phyloP scores from a whole-genome alignment of 2,329 filamentous ascomycete genomes.

The Pseudogymnoascus sp. region DNA sequence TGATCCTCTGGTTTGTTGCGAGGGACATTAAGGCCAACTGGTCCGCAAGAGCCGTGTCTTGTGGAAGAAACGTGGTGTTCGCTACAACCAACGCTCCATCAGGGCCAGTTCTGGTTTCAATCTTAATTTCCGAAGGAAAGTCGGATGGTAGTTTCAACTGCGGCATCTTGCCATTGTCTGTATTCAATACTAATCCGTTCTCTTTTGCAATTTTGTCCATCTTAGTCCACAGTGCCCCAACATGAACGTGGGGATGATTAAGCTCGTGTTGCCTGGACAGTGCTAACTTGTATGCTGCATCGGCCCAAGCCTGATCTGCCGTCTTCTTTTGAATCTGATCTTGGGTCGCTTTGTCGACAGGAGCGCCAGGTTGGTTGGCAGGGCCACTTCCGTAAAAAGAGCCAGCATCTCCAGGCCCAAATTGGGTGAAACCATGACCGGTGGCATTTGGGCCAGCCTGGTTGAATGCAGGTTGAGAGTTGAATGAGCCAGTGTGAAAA shows the following conservation, averaged over 20 bases:
- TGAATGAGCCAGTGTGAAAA: constrained; percentile 48
- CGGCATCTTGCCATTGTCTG: constrained; percentile 49
- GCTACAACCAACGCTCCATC: constrained; percentile 57
- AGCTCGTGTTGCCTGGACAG: constrained; percentile 51
- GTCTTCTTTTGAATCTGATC: constrained; percentile 59
- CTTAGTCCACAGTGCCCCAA: constrained; percentile 28
- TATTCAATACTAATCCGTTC: constrained; percentile 47
- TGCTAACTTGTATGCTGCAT: constrained; percentile 48
- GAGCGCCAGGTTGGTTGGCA: constrained; percentile 54
- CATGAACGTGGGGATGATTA: constrained; percentile 41
- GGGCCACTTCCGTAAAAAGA: constrained; percentile 58
- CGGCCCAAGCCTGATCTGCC: constrained; percentile 57
- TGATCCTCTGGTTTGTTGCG: constrained; percentile 70
- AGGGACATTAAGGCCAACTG: constrained; percentile 77
- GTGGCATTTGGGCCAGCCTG: constrained; percentile 34
- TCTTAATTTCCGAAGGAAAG: constrained; percentile 35
- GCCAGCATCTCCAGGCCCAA: constrained; percentile 45
- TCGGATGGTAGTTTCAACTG: constrained; percentile 24
- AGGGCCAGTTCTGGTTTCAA: constrained; percentile 48
- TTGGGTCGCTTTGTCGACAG: constrained; percentile 40
- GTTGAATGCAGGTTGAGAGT: constrained; percentile 33
- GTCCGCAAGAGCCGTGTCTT: constrained; percentile 69
- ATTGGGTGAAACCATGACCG: constrained; percentile 43
- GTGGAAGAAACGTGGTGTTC: constrained; percentile 62
- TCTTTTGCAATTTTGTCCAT: constrained; percentile 51